phyloP scores from a whole-genome alignment of 805 yeast species.

The Myxozyma lipomycoides region DNA sequence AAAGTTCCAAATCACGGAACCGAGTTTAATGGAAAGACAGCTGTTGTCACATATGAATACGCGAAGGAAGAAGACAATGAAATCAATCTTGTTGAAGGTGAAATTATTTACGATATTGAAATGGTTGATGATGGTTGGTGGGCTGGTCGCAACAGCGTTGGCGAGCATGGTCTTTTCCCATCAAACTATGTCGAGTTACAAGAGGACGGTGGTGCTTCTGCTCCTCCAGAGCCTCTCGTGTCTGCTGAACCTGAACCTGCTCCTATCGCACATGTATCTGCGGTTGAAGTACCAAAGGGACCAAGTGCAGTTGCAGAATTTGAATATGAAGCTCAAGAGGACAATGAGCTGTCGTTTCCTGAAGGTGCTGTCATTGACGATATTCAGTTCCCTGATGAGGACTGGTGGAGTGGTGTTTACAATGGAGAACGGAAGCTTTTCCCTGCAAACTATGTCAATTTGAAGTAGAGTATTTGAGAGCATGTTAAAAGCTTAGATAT shows the following conservation, averaged over 20 bases:
- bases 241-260: slow-evolving; percentile 3
- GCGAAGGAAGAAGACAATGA: slow-evolving; percentile 75
- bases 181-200: slow-evolving; percentile 68
- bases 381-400: slow-evolving; percentile 86
- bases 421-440: slow-evolving; percentile 78
- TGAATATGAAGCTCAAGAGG: slow-evolving; percentile 88
- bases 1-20: slow-evolving; percentile 16
- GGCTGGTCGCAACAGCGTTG: slow-evolving; percentile 72
- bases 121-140: slow-evolving; percentile 81
- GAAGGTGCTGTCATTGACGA: slow-evolving; percentile 80
- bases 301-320: slow-evolving; percentile 61
- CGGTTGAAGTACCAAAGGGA: slow-evolving; percentile 31
- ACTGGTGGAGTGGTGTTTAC: slow-evolving; percentile 94
- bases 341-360: slow-evolving; percentile 77
- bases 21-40: slow-evolving; percentile 40
- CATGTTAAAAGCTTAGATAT: too few relatives aligned
- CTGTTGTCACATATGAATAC: slow-evolving; percentile 79
- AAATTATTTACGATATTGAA: slow-evolving; percentile 59
- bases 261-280: slow-evolving; percentile 10
- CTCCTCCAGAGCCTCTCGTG: slow-evolving; percentile 17
- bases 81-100: slow-evolving; percentile 63
- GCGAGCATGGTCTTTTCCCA: slow-evolving; percentile 82
- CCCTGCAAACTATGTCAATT: slow-evolving; percentile 83
- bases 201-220: slow-evolving; percentile 35
- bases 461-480: slow-evolving; percentile 11